Evolutionary conservation across 192 early-diverging fungal genomes (phyloP).

Genomic region (Dimargaris xerosporica): DNA sequence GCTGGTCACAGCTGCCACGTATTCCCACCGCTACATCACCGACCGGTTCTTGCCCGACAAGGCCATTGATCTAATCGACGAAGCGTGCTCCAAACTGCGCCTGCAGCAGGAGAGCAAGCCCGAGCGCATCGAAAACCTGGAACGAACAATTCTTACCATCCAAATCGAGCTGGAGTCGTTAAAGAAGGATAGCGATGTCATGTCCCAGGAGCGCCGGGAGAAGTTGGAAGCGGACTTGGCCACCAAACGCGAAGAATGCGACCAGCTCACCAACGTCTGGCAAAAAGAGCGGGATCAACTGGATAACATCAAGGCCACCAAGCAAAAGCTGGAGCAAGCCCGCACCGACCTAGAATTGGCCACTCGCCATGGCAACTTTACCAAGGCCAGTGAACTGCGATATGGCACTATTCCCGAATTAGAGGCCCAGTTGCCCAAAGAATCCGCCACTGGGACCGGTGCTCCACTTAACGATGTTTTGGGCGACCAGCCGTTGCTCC

Average conservation of each 20-base stretch:
- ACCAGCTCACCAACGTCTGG: constrained; percentile 43
- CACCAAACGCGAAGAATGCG: constrained; percentile 40
- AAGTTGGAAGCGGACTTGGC: constrained; percentile 40
- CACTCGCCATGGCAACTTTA: constrained; percentile 57
- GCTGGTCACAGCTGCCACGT: constrained; percentile 58
- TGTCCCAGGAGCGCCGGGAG: constrained; percentile 45
- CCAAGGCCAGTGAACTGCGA: constrained; percentile 54
- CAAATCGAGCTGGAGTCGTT: constrained; percentile 68
- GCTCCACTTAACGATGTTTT: constrained; percentile 1
- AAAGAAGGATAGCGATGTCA: constrained; percentile 57
- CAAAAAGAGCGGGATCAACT: constrained; percentile 50
- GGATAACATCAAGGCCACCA: constrained; percentile 47
- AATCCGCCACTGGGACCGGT: constrained; percentile 16
- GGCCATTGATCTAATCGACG: constrained; percentile 77
- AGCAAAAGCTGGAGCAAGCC: constrained; percentile 53
- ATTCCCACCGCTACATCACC: constrained; percentile 61
- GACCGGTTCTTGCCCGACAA: constrained; percentile 66
- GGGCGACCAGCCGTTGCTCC: constrained; percentile 39
- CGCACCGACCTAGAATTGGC: constrained; percentile 58
- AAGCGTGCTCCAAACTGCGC: constrained; percentile 87
- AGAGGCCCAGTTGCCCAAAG: constrained; percentile 45
- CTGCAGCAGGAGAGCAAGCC: constrained; percentile 95
- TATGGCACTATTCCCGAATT: constrained; percentile 64
- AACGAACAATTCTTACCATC: constrained; percentile 66
- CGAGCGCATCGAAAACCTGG: constrained; percentile 89